Percentiles rank a stretch among this genome's conserved stretches.
phyloP scores from a whole-genome alignment of 2,329 filamentous ascomycete genomes.

The Keithomyces neogunnii region DNA sequence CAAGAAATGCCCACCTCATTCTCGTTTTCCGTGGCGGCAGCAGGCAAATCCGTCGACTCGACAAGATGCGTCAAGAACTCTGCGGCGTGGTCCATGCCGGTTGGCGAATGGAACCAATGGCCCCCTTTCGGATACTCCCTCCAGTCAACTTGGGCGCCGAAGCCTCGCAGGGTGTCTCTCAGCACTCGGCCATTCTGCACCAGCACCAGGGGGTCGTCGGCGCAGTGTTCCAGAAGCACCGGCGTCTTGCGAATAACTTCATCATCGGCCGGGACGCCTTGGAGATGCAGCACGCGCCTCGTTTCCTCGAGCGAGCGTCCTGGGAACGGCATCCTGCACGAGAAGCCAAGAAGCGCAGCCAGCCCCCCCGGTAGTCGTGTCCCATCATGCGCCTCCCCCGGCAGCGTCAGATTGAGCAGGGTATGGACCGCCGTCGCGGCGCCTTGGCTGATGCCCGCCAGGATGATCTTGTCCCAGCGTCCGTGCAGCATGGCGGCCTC shows the following conservation, averaged over 20 bases:
- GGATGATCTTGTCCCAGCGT: conserved; percentile 28
- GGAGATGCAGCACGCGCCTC: conserved; percentile 22
- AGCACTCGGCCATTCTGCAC: conserved; percentile 27
- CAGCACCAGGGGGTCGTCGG: conserved; percentile 32
- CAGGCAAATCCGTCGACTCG: background rate
- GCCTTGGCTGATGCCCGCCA: conserved; percentile 39
- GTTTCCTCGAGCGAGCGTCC: conserved; percentile 21
- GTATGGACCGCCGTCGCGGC: conserved; percentile 30
- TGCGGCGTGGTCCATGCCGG: conserved; percentile 33
- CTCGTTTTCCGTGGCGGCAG: background rate
- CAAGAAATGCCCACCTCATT: background rate
- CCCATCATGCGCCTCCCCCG: conserved; percentile 2
- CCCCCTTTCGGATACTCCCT: conserved; percentile 32
- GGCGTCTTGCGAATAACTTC: conserved; percentile 32
- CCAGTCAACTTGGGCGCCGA: conserved; percentile 31
- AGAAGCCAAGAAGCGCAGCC: conserved; percentile 30
- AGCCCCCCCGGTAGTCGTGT: conserved; percentile 7
- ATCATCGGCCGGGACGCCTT: conserved; percentile 15
- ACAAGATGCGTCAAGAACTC: conserved; percentile 19
- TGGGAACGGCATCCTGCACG: conserved; percentile 27
- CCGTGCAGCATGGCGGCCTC: conserved; percentile 29
- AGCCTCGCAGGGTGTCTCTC: conserved; percentile 23
- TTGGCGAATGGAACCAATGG: conserved; percentile 35
- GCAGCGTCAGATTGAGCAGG: conserved; percentile 25
- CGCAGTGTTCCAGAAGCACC: conserved; percentile 35